phyloP scores from a whole-genome alignment of 208 protist species.

The Crithidia thermophila region DNA sequence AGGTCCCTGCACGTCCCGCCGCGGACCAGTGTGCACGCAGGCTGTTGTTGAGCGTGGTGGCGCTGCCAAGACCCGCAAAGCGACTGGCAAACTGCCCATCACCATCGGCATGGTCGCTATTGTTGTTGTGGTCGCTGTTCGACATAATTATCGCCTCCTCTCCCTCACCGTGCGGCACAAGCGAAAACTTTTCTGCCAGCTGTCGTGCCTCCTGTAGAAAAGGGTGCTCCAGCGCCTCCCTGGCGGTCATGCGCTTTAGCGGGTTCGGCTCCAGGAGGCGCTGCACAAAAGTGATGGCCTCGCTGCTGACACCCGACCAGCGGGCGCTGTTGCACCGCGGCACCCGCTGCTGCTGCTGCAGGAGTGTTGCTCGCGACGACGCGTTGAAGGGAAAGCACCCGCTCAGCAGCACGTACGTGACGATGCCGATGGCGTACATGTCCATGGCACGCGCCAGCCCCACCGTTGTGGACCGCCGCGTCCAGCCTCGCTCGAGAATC shows the following conservation, averaged over 20 bases:
- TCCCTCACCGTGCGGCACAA: constrained; percentile 53
- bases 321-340: constrained; percentile 67
- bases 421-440: constrained; percentile 76
- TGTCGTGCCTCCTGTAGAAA: constrained; percentile 53
- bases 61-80: not conserved
- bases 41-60: not conserved
- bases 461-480: constrained; percentile 43
- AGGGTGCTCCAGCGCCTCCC: constrained; percentile 66
- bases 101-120: not conserved
- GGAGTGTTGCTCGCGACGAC: constrained; percentile 52
- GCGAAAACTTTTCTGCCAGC: constrained; percentile 49
- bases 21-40: constrained; percentile 13
- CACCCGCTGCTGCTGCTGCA: constrained; percentile 70
- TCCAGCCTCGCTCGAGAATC: constrained; percentile 58
- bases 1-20: not conserved
- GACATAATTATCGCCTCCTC: constrained; percentile 14
- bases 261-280: constrained; percentile 68
- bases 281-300: constrained; percentile 72
- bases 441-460: constrained; percentile 62
- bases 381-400: constrained; percentile 86
- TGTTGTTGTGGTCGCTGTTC: not conserved
- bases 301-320: constrained; percentile 59
- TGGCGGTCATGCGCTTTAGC: constrained; percentile 44
- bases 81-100: not conserved
- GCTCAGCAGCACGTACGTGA: constrained; percentile 84